phyloP scores from a whole-genome alignment of 148 eudicot species.

The Pouteria glomerata region DNA sequence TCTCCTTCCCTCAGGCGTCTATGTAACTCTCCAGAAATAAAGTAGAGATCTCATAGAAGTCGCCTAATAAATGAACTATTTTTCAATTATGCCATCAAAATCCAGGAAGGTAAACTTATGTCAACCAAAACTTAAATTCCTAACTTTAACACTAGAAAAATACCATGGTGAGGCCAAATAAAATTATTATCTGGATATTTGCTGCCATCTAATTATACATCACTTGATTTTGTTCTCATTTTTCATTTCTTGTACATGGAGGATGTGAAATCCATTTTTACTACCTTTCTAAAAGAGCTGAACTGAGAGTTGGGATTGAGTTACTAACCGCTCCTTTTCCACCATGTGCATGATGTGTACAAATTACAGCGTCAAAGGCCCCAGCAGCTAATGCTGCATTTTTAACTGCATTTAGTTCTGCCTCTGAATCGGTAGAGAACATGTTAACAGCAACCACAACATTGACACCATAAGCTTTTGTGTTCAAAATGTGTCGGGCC shows the following conservation, averaged over 20 bases:
- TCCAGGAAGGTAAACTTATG: neutral
- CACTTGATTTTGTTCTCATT: neutral
- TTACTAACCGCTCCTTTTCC: constrained; percentile 99
- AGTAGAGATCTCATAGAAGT: neutral
- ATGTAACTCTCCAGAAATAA: neutral
- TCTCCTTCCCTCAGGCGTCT: no score
- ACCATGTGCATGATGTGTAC: constrained; percentile 97
- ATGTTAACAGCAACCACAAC: constrained; percentile 95
- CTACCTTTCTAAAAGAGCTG: neutral
- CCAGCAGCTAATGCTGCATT: constrained; percentile 76
- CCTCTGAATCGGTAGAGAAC: constrained; percentile 84
- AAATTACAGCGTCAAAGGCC: constrained; percentile 96
- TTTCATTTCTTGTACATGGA: neutral
- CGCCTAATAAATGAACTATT: neutral
- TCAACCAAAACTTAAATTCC: neutral
- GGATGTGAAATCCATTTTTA: neutral
- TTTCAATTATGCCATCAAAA: neutral
- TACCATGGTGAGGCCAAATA: neutral
- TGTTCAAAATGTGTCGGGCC: constrained; percentile 82
- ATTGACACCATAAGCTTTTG: constrained; percentile 87
- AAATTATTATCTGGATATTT: neutral
- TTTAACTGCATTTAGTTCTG: constrained; percentile 84
- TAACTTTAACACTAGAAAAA: neutral
- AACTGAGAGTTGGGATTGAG: neutral
- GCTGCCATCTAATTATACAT: neutral